Conservation (phyloP, 164 flowering plant species). For the Vitis amurensis region DNA sequence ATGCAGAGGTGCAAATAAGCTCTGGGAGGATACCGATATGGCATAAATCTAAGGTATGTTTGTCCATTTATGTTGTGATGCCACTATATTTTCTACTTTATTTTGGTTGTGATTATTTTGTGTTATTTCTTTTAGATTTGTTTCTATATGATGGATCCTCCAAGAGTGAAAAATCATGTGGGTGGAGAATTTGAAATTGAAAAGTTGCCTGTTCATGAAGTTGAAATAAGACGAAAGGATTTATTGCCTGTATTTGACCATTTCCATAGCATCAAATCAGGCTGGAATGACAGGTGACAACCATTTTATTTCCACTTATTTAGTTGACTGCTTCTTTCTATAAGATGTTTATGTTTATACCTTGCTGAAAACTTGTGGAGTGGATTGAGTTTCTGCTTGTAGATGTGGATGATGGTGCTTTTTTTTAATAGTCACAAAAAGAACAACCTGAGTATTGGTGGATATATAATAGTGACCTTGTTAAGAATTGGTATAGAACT, state of each 20-base stretch:
- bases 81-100: background rate
- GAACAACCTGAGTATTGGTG: no score
- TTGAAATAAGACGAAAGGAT: constrained; percentile 42
- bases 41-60: constrained; percentile 74
- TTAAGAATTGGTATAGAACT: no score
- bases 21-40: constrained; percentile 62
- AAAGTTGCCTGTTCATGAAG: constrained; percentile 27
- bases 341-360: background rate
- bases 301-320: background rate
- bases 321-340: background rate
- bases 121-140: constrained; percentile 42
- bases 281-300: constrained; percentile 41
- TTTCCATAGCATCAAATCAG: constrained; percentile 35
- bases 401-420: background rate
- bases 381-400: background rate
- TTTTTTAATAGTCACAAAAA: background rate
- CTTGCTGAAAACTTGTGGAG: background rate
- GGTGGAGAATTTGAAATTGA: constrained; percentile 48
- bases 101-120: constrained; percentile 7
- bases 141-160: constrained; percentile 45
- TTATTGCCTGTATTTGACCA: constrained; percentile 50
- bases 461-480: no score
- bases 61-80: constrained; percentile 4
- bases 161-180: constrained; percentile 7
- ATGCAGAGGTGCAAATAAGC: constrained; percentile 83